A percentile compares a stretch with the other conserved stretches of the same genome.
Conservation (phyloP, 805 yeast genomes). For the Yarrowia yakushimensis region DNA sequence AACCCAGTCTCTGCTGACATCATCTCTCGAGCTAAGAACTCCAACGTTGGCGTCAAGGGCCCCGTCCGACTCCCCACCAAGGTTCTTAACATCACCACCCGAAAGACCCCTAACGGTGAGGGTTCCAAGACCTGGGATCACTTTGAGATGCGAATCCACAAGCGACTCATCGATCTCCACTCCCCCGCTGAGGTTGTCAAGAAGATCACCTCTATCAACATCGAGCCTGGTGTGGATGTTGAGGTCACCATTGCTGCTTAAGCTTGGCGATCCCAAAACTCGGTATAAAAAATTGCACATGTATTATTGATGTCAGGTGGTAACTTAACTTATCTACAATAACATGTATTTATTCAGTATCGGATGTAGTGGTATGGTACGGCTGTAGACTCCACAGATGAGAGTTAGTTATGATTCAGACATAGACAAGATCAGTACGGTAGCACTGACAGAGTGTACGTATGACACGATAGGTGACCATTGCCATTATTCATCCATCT, state of each 20-base stretch:
- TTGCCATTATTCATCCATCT: background rate
- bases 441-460: too few species aligned
- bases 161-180: slow-evolving; percentile 97
- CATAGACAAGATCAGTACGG: too few species aligned
- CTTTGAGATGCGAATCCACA: slow-evolving; percentile 99
- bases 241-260: slow-evolving; percentile 41
- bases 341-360: slow-evolving; percentile 14
- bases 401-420: too few species aligned
- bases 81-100: slow-evolving; percentile 96
- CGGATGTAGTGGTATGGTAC: background rate
- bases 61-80: slow-evolving; percentile 99
- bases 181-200: slow-evolving; percentile 92
- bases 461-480: too few species aligned
- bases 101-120: slow-evolving; percentile 99
- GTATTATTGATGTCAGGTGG: slow-evolving; percentile 12
- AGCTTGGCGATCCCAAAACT: slow-evolving; percentile 22
- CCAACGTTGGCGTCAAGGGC: slow-evolving; percentile 90
- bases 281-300: slow-evolving; percentile 24
- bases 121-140: slow-evolving; percentile 99
- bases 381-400: too few species aligned
- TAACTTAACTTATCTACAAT: background rate
- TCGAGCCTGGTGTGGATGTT: slow-evolving; percentile 99
- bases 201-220: slow-evolving; percentile 95
- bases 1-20: slow-evolving; percentile 76
- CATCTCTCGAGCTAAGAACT: slow-evolving; percentile 78